Evolutionary conservation across 2,329 filamentous ascomycete genomes (phyloP).

Genomic region (Aureobasidium sp.): DNA sequence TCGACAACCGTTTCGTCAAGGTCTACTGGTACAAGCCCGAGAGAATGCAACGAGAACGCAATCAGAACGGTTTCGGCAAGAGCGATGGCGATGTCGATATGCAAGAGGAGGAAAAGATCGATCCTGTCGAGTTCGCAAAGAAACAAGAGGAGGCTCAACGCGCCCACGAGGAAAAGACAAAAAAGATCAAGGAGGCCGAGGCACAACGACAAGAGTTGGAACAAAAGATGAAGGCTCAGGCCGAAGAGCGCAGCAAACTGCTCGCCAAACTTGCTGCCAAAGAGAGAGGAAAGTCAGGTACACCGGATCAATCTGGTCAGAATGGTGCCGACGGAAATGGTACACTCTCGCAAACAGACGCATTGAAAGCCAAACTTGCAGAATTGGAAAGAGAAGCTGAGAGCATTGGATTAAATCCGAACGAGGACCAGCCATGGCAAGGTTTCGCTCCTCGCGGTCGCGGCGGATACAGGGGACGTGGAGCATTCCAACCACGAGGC

Average conservation of each 20-base stretch:
- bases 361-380: conserved; percentile 60
- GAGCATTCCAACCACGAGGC: conserved; percentile 31
- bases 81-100: conserved; percentile 19
- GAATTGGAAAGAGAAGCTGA: conserved; percentile 64
- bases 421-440: conserved; percentile 27
- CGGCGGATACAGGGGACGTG: conserved; percentile 33
- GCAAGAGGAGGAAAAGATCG: conserved; percentile 46
- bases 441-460: conserved; percentile 32
- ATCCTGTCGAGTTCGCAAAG: conserved; percentile 59
- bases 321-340: conserved; percentile 20
- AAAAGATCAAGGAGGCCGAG: conserved; percentile 55
- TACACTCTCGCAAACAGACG: conserved; percentile 46
- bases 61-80: conserved; percentile 8
- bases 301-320: conserved; percentile 13
- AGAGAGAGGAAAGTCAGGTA: conserved; percentile 20
- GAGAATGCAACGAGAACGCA: conserved; percentile 14
- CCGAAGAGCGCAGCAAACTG: conserved; percentile 54
- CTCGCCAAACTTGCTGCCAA: conserved; percentile 47
- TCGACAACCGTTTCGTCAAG: conserved; percentile 79
- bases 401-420: conserved; percentile 58
- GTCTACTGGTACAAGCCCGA: conserved; percentile 64
- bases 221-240: conserved; percentile 53
- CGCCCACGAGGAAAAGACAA: conserved; percentile 55
- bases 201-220: conserved; percentile 56
- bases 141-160: conserved; percentile 66